phyloP scores from a whole-genome alignment of 306 rosid genomes.

The Acacia acuminata region DNA sequence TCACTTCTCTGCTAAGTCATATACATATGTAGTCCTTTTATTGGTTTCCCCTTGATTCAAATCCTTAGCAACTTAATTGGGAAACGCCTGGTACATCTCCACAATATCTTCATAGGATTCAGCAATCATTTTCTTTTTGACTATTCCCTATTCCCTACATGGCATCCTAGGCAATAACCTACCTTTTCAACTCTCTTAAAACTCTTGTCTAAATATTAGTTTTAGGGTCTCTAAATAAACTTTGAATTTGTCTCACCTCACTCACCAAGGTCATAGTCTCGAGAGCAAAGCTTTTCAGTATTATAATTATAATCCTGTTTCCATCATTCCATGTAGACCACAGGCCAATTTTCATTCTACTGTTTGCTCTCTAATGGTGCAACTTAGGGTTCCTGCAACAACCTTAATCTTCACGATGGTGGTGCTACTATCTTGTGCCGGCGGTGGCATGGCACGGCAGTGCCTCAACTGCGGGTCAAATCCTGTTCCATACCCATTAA shows the following conservation, averaged over 20 bases:
- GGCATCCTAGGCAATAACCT: background rate
- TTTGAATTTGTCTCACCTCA: background rate
- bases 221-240: background rate
- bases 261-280: no score
- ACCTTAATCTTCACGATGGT: constrained; percentile 19
- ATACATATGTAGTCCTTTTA: background rate
- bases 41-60: background rate
- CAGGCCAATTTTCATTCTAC: background rate
- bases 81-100: background rate
- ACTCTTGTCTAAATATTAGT: background rate
- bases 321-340: background rate
- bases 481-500: constrained; percentile 52
- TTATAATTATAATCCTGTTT: background rate
- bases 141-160: background rate
- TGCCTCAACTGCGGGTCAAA: constrained; percentile 41
- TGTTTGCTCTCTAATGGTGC: constrained; percentile 31
- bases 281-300: background rate
- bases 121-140: background rate
- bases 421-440: constrained; percentile 24
- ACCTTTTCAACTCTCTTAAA: background rate
- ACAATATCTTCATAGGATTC: background rate
- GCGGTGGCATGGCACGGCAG: background rate
- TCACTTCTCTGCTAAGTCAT: background rate
- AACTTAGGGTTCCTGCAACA: constrained; percentile 2
- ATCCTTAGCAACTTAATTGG: background rate